Evolutionary conservation across 2,329 filamentous ascomycete genomes (phyloP).

Genomic region (Thermothelomyces thermophilus): DNA sequence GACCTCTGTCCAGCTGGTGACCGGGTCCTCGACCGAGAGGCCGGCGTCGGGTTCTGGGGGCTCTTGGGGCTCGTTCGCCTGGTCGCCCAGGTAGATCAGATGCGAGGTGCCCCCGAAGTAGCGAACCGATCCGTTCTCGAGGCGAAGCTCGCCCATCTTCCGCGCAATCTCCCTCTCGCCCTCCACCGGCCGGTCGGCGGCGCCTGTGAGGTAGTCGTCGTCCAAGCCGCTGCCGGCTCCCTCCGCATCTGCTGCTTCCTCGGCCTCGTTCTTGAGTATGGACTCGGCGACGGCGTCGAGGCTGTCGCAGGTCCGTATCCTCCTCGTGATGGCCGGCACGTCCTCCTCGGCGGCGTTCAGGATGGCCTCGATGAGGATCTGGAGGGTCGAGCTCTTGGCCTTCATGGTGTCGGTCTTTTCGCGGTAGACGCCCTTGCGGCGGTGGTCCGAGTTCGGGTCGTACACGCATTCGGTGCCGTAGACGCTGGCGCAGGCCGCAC

Average conservation of each 20-base stretch:
- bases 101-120: constrained; percentile 95
- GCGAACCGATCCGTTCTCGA: constrained; percentile 81
- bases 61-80: constrained; percentile 34
- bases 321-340: constrained; percentile 70
- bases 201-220: constrained; percentile 32
- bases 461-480: constrained; percentile 89
- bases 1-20: constrained; percentile 82
- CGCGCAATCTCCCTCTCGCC: constrained; percentile 77
- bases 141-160: constrained; percentile 84
- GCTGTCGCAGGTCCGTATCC: constrained; percentile 79
- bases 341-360: constrained; percentile 86
- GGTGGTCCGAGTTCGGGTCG: constrained; percentile 92
- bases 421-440: constrained; percentile 93
- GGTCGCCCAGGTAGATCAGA: constrained; percentile 68
- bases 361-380: constrained; percentile 89
- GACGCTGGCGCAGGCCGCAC: constrained; percentile 91
- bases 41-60: constrained; percentile 42
- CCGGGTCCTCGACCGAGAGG: constrained; percentile 55
- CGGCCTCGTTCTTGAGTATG: constrained; percentile 40
- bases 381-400: constrained; percentile 77
- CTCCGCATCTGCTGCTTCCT: constrained; percentile 36
- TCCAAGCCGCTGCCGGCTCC: constrained; percentile 36
- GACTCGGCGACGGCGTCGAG: constrained; percentile 51
- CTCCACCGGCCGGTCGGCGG: constrained; percentile 38
- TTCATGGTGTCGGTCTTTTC: constrained; percentile 87